Base-by-base conservation (phyloP, 352 stramenopile species). In the Pythium guiyangense region DNA sequence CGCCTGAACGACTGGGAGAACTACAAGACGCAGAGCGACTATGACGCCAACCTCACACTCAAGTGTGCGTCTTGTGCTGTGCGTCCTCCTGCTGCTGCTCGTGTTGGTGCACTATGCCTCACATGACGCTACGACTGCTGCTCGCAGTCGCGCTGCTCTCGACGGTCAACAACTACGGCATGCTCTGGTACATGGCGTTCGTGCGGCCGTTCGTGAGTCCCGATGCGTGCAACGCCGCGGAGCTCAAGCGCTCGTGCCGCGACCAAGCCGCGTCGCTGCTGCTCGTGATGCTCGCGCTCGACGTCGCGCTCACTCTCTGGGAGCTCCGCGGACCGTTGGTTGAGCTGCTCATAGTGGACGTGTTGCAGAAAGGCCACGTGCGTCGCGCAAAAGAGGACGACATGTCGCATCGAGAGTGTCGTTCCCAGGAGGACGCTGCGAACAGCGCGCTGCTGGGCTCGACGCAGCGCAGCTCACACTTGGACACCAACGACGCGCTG, bases 1-100 rank as follows among this genome's bases (percentile, higher is more conserved):
- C 17, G 48, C 20, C 57, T 90, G 40, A 88, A 73, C 43, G 69
- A 87, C 44, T 90, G 77, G 77, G 80, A 91, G 50, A 91, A 93
- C 56, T 76, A 90, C 63, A 74, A 72, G 31, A 71, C 79, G n/a
- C 78, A 86, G 57, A 54, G 69, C 11, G 66, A 86, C 37, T 82
- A 86, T 56, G 79, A 91, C 58, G 58, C 74, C n/a, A 80, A 77
- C 49, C 70, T 91, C 49, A 89, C 79, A 31, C 81, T 93, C 58
- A 91, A 91, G 61, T 90, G 77, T 87, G 64, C 54, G 71, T 72
- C 14, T 4, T 39, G 15, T 17, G 15, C 26, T 29, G 11, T 3
- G 5, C n/a, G 6, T n/a, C 25, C 43, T 52, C 11, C 4, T 58
- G 18, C 18, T 48, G 18, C 4, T 45, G 43, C 8, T 2, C 25